Conservation (phyloP, 441 rosid species). For the Gossypium aridum region DNA sequence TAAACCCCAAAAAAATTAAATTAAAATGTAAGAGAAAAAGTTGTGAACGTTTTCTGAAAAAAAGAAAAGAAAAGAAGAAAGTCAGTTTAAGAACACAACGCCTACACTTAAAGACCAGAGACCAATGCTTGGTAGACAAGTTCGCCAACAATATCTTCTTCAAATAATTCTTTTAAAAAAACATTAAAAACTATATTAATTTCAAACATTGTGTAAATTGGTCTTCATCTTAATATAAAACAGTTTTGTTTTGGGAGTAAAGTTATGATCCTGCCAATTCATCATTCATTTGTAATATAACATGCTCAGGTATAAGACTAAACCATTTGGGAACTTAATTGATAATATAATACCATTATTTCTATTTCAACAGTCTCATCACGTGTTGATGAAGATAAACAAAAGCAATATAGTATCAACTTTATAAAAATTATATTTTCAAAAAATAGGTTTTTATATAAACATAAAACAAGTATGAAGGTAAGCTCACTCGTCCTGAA, state of each 20-base stretch:
- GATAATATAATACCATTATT: too few species aligned
- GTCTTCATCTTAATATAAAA: neutral
- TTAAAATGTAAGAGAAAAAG: neutral
- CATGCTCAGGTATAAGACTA: too few species aligned
- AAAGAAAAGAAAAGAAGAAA: neutral
- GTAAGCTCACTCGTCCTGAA: too few species aligned
- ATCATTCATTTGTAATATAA: neutral
- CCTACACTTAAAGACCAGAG: slow-evolving; percentile 27
- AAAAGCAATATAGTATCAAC: too few species aligned
- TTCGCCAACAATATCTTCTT: neutral
- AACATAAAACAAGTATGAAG: too few species aligned
- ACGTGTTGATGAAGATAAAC: too few species aligned
- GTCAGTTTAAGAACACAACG: slow-evolving; percentile 20
- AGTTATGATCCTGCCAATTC: neutral
- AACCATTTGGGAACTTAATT: too few species aligned
- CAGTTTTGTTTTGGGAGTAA: neutral
- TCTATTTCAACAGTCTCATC: too few species aligned
- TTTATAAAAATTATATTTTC: too few species aligned
- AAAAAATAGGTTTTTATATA: too few species aligned
- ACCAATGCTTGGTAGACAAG: slow-evolving; percentile 24
- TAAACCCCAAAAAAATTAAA: neutral
- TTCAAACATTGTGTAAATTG: neutral
- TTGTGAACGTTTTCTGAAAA: neutral
- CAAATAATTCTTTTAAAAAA: too few species aligned
- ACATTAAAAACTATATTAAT: neutral